These are phyloP conservation scores for Vitis cinerea DNA, from an alignment of 164 flowering plant species.

Conservation along the genomic window DNA sequence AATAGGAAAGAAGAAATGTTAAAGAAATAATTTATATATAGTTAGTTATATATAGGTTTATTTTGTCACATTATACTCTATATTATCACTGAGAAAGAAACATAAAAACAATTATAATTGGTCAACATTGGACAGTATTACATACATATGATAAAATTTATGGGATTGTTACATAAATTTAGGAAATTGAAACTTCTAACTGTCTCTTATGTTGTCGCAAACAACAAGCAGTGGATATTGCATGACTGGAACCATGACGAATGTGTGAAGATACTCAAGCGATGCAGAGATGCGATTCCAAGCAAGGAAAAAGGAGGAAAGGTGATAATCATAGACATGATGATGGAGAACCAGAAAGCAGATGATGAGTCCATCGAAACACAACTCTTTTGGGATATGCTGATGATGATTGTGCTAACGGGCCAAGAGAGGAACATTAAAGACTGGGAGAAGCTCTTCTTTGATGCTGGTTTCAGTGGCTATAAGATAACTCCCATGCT, in stretches of 20 bases:
- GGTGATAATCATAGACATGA: slow-evolving; percentile 26
- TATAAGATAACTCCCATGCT: slow-evolving; percentile 17
- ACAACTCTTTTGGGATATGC: slow-evolving; percentile 9
- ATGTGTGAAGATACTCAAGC: slow-evolving; percentile 16
- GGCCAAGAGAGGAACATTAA: not conserved
- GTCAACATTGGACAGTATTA: too few relatives aligned
- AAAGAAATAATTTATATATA: too few relatives aligned
- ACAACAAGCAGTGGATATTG: slow-evolving; percentile 15
- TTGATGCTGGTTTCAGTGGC: slow-evolving; percentile 21
- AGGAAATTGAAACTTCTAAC: not conserved
- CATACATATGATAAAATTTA: too few relatives aligned
- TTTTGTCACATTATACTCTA: too few relatives aligned
- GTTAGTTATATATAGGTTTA: not conserved
- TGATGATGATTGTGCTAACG: too few relatives aligned
- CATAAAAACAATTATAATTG: too few relatives aligned
- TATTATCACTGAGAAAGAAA: too few relatives aligned
- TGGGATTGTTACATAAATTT: not conserved
- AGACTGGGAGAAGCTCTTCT: slow-evolving; percentile 26
- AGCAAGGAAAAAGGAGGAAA: slow-evolving; percentile 16
- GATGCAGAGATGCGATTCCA: slow-evolving; percentile 15
- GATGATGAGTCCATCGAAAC: slow-evolving; percentile 8
- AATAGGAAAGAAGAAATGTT: too few relatives aligned
- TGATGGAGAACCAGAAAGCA: slow-evolving; percentile 1
- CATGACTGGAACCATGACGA: slow-evolving; percentile 25
- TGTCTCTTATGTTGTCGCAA: not conserved